phyloP scores from a whole-genome alignment of 2,329 filamentous ascomycete species.

The Fusarium decemcellulare region DNA sequence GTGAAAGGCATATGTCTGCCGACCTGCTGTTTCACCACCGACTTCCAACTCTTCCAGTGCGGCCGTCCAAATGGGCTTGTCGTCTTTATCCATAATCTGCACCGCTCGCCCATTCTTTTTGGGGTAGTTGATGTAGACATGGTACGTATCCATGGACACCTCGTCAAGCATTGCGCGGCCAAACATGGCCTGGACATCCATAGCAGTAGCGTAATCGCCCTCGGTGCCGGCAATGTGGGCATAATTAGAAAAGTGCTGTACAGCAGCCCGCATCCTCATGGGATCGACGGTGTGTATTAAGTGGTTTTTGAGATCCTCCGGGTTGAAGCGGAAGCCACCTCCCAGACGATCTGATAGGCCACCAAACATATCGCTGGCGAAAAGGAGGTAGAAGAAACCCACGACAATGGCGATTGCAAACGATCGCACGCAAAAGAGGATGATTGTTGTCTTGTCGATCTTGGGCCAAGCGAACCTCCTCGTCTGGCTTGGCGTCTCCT shows the following conservation, averaged over 20 bases:
- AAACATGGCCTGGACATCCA: constrained; percentile 88
- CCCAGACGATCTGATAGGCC: constrained; percentile 73
- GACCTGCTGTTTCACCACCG: constrained; percentile 72
- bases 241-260: constrained; percentile 84
- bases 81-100: constrained; percentile 77
- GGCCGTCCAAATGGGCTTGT: constrained; percentile 80
- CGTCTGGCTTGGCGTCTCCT: constrained; percentile 45
- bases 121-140: constrained; percentile 95
- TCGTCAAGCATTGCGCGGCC: constrained; percentile 79
- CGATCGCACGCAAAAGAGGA: constrained; percentile 79
- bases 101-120: constrained; percentile 82
- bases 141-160: constrained; percentile 82
- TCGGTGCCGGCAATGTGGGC: constrained; percentile 96
- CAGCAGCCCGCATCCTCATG: constrained; percentile 77
- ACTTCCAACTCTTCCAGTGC: constrained; percentile 83
- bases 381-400: constrained; percentile 85
- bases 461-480: constrained; percentile 51
- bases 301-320: constrained; percentile 84
- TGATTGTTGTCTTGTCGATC: constrained; percentile 58
- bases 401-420: constrained; percentile 83
- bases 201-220: constrained; percentile 88
- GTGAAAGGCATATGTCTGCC: constrained; percentile 86
- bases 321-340: constrained; percentile 80
- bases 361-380: constrained; percentile 87
- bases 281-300: constrained; percentile 81